A percentile compares a stretch with the other conserved stretches of the same genome.
These are phyloP conservation scores for Acer yangbiense DNA, from an alignment of 345 rosid species.

Conservation along the genomic window DNA sequence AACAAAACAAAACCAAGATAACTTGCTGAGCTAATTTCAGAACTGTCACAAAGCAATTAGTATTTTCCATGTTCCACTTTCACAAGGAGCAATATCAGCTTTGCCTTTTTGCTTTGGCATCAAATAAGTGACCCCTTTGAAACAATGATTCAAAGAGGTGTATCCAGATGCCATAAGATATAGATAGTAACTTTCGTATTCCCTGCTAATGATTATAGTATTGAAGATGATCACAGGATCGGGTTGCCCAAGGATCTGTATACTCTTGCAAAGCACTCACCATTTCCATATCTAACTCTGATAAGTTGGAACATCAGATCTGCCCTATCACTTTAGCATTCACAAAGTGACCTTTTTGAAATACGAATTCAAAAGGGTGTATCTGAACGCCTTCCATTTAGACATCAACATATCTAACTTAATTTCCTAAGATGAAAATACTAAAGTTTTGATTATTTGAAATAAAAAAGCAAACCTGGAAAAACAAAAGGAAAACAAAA, in stretches of 20 bases:
- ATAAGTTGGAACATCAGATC: constrained; percentile 37
- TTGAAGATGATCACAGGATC: constrained; percentile 13
- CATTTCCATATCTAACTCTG: constrained; percentile 31
- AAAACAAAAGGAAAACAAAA: background rate
- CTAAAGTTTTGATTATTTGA: background rate
- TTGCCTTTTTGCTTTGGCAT: constrained; percentile 72
- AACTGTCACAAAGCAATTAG: constrained; percentile 58
- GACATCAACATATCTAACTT: background rate
- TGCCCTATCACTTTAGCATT: constrained; percentile 37
- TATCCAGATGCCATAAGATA: constrained; percentile 68
- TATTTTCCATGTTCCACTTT: constrained; percentile 53
- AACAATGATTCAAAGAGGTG: constrained; percentile 69
- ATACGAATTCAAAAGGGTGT: constrained; percentile 30
- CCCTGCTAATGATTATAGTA: constrained; percentile 9
- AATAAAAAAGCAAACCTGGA: no score
- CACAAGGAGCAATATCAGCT: constrained; percentile 58
- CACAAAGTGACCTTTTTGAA: constrained; percentile 32
- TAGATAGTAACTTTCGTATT: background rate
- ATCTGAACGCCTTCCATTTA: constrained; percentile 25
- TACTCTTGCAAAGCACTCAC: constrained; percentile 32
- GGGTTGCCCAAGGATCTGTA: background rate
- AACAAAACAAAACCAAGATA: constrained; percentile 11
- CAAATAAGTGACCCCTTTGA: constrained; percentile 75
- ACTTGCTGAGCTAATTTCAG: constrained; percentile 1
- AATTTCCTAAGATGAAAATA: background rate